A percentile compares a stretch with the other conserved stretches of the same genome.
Conservation (phyloP, 805 yeast genomes). For the Candida adriatica region DNA sequence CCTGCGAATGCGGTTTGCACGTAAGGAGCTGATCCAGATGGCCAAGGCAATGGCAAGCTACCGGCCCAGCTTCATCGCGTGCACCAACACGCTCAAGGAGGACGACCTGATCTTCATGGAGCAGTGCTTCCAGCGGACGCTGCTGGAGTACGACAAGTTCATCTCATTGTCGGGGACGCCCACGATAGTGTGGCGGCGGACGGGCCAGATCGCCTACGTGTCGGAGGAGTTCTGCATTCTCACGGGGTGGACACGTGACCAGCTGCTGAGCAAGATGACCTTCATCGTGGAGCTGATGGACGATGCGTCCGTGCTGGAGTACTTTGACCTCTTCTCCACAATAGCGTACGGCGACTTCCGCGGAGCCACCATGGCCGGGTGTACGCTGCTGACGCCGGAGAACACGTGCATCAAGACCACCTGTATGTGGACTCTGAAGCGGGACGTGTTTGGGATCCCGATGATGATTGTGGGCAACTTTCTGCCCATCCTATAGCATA, state of each 20-base stretch:
- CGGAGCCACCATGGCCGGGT: constrained; percentile 84
- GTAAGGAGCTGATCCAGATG: constrained; percentile 66
- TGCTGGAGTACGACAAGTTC: constrained; percentile 81
- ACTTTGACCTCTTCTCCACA: constrained; percentile 76
- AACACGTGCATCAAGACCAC: constrained; percentile 58
- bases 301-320: constrained; percentile 78
- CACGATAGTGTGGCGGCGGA: constrained; percentile 90
- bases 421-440: constrained; percentile 86
- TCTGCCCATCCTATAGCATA: constrained; percentile 53
- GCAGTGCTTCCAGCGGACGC: constrained; percentile 89
- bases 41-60: constrained; percentile 86
- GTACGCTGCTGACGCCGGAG: constrained; percentile 63
- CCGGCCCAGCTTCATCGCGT: constrained; percentile 89
- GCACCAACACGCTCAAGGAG: constrained; percentile 80
- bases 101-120: constrained; percentile 94
- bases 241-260: constrained; percentile 83
- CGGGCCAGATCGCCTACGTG: constrained; percentile 91
- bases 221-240: constrained; percentile 89
- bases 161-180: constrained; percentile 87
- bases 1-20: constrained; percentile 61
- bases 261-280: constrained; percentile 57
- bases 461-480: constrained; percentile 96
- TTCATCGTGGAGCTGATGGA: constrained; percentile 80
- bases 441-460: constrained; percentile 95
- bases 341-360: constrained; percentile 88